Base-by-base conservation (phyloP, 2,329 filamentous ascomycete genomes). In the Nothomitra cinnamomea region DNA sequence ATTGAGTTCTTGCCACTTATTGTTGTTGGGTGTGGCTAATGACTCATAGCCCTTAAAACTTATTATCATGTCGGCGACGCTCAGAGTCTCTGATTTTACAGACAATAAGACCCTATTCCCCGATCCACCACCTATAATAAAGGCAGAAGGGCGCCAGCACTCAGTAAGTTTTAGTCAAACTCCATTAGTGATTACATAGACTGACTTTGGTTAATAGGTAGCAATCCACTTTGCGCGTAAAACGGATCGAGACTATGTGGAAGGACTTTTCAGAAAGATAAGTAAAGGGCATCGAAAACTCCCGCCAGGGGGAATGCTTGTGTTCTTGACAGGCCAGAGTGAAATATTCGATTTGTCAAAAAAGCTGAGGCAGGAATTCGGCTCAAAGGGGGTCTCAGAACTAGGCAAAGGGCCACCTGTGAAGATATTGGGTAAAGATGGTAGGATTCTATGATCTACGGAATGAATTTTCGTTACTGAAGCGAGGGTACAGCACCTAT, bases 41-140 rank as follows among this genome's bases (percentile, higher is more conserved):
- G n/a, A 32, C 19, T 12, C 6, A 19, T 28, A 81, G 58, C 88
- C 89, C 0, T 69, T 98, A 52, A 98, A 96, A 68, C 75, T 98
- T 7, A 79, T 98, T 56, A 94, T 98, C 68, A 98, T 98, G 94
- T 96, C 90, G 56, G 92, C 92, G 43, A 98, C 92, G 1, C 73
- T 98, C 35, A 77, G 88, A 56, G 86, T 96, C 47, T 85, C 87
- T 12, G 90, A 96, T 63, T 85, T 98, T 60, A 87, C 87, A 0
- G 78, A 87, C 63, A 96, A 98, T 62, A 70, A 78, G 7, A 81
- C 76, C 15, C 72, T 98, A 0, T 98, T 98, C 66, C 72, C 81
- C 2, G 71, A 71, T 0, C 76, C 85, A 2, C 92, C 92, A 0
- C 90, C 89, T 0, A 77, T 96, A 1, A 74, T 98, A 1, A 80